phyloP scores from a whole-genome alignment of 1,284 basidiomycete species.

The Ceratobasidium sp. region DNA sequence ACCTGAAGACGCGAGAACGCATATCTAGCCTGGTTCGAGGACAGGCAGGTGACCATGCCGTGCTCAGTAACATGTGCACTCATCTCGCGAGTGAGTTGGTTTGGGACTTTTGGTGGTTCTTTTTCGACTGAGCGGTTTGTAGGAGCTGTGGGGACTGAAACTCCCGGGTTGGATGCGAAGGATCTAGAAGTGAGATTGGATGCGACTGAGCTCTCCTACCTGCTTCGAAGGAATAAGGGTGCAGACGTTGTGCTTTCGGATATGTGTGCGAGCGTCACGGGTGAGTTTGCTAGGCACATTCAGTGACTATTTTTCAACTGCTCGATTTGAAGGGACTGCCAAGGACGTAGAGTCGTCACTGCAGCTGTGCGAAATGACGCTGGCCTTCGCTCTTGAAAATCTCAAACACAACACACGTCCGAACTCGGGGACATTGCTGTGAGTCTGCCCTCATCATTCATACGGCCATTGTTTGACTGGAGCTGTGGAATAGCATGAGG shows the following conservation, averaged over 20 bases:
- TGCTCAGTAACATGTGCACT: neutral
- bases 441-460: slow-evolving; percentile 52
- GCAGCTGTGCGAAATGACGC: slow-evolving; percentile 70
- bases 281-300: neutral
- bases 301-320: neutral
- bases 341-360: slow-evolving; percentile 70
- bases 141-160: no score
- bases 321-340: slow-evolving; percentile 61
- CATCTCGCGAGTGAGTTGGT: no score
- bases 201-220: neutral
- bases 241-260: slow-evolving; percentile 80
- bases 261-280: slow-evolving; percentile 72
- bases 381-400: slow-evolving; percentile 67
- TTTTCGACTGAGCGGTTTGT: no score
- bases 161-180: no score
- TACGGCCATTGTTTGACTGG: neutral
- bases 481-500: slow-evolving; percentile 65
- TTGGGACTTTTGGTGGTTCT: no score
- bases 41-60: neutral
- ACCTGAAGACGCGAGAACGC: slow-evolving; percentile 61
- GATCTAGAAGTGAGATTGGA: neutral
- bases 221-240: neutral
- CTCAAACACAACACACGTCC: slow-evolving; percentile 55
- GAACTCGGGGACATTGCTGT: slow-evolving; percentile 74
- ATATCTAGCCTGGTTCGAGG: neutral